A percentile compares a stretch with the other conserved stretches of the same genome.
phyloP scores from a whole-genome alignment of 768 basidiomycete species.

The Rhizopogon vulgaris region DNA sequence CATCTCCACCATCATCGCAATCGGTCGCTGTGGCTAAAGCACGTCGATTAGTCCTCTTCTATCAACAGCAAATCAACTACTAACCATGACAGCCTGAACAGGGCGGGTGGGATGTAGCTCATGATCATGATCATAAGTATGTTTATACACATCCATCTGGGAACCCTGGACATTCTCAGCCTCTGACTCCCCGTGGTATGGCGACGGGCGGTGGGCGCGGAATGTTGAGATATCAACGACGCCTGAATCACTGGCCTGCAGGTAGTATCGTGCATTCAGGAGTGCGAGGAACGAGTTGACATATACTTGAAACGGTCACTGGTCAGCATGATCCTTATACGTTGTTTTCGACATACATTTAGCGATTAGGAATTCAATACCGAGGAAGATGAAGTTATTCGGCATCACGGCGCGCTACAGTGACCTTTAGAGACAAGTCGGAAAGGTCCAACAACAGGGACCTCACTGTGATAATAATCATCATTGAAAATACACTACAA shows the following conservation, averaged over 20 bases:
- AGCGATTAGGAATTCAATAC: not conserved
- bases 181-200: no score
- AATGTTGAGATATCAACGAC: no score
- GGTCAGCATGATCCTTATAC: not conserved
- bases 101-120: not conserved
- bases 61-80: not conserved
- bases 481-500: not conserved
- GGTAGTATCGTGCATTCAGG: not conserved
- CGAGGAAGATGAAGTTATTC: not conserved
- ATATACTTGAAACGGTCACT: not conserved
- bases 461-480: not conserved
- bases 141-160: no score
- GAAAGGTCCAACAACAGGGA: not conserved
- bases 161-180: no score
- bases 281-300: not conserved
- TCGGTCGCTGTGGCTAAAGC: not conserved
- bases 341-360: not conserved
- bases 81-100: not conserved
- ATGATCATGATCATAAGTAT: no score
- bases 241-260: not conserved
- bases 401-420: not conserved
- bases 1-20: not conserved
- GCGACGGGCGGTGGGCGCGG: no score
- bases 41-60: not conserved
- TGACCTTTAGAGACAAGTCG: not conserved